Base-by-base conservation (phyloP, 768 basidiomycete species). In the Boletus subcaerulescens region DNA sequence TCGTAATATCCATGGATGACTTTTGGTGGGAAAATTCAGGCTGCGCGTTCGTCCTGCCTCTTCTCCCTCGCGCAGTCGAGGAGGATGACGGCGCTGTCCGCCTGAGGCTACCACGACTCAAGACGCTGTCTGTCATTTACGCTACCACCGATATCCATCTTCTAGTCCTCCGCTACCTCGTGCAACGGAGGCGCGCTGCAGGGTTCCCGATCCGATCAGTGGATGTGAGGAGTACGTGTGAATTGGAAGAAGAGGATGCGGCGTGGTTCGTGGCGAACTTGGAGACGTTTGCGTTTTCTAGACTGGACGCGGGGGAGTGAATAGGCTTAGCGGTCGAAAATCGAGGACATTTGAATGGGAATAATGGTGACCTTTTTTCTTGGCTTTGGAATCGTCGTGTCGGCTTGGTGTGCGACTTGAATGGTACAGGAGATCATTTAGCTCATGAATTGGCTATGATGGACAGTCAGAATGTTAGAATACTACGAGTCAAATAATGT, bases 41-140 rank as follows among this genome's bases (percentile, higher is more conserved):
- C 17, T 76, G 74, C 38, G 10, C 31, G 18, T 22, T 65, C 32
- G 22, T 46, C 33, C 15, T n/a, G 35, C 46, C 62, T 18, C 29
- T n/a, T 32, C 29, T 31, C 12, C 64, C 50, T 9, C 26, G n/a
- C 40, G n/a, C n/a, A n/a, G 13, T 40, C 5, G n/a, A 39, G 11
- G 17, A 44, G 40, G 35, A 22, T 8, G 36, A 45, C 18, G 31
- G 24, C 18, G 18, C 20, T 29, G 38, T 43, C 33, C 13, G 13
- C 17, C 11, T 12, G 12, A 77, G 71, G 59, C 79, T 82, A 44
- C 84, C 84, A 20, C 71, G 72, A 42, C 73, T 87, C 13, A 69
- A 77, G 56, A 71, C 69, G 17, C 64, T 87, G 45, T 73, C 70
- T 36, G 76, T 79, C 8, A 68, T 73, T 5, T 77, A 76, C 14